These are phyloP conservation scores for Jackrogersella minutella DNA, from an alignment of 495 filamentous ascomycete species.

Conservation along the genomic window DNA sequence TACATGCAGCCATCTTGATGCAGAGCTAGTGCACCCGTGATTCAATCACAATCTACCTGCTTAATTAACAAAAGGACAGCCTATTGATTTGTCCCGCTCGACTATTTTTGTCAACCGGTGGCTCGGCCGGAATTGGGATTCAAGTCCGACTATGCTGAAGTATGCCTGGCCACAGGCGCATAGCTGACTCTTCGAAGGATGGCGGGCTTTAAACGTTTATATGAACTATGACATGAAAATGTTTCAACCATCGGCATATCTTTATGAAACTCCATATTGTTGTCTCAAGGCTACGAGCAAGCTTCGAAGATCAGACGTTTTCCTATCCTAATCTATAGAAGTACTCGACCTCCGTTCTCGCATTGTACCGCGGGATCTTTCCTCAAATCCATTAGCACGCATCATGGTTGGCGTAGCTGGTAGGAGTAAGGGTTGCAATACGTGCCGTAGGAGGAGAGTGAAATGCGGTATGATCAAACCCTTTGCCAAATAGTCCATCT, in stretches of 20 bases:
- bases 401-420: constrained; percentile 45
- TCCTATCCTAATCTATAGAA: background rate
- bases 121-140: constrained; percentile 26
- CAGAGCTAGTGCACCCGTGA: constrained; percentile 28
- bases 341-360: background rate
- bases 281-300: constrained; percentile 1
- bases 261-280: constrained; percentile 3
- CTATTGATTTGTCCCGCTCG: constrained; percentile 9
- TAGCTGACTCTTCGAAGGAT: constrained; percentile 17
- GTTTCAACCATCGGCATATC: constrained; percentile 1
- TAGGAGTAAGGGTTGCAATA: constrained; percentile 46
- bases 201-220: constrained; percentile 5
- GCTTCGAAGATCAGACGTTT: background rate
- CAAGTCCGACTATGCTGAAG: constrained; percentile 18
- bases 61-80: constrained; percentile 15
- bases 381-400: background rate
- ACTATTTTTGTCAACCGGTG: constrained; percentile 35
- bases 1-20: constrained; percentile 23
- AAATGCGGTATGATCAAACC: constrained; percentile 40
- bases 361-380: background rate
- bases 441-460: constrained; percentile 41
- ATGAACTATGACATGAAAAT: constrained; percentile 9
- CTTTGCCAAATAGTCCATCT: background rate
- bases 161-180: constrained; percentile 7
- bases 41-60: constrained; percentile 11